Conservation (phyloP, 768 basidiomycete species). For the Lentinula aciculospora region DNA sequence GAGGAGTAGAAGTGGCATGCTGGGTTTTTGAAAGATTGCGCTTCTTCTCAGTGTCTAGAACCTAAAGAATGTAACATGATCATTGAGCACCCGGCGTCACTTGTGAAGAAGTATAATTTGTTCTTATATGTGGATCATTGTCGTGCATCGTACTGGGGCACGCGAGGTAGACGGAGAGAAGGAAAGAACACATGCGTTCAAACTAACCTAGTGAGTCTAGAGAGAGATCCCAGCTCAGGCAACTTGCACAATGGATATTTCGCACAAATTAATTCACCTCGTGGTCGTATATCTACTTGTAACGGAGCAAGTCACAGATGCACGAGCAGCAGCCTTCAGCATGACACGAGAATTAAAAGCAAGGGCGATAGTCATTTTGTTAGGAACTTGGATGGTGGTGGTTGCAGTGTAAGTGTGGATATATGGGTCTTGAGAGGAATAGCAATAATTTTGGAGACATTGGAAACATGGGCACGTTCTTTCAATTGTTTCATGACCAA, state of each 20-base stretch:
- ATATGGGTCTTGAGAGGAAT: no score
- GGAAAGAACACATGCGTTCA: background rate
- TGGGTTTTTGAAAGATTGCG: conserved; percentile 2
- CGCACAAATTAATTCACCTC: background rate
- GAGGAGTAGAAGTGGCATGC: conserved; percentile 2
- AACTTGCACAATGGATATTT: background rate
- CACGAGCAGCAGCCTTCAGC: background rate
- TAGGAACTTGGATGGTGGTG: background rate
- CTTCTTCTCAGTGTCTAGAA: conserved; percentile 4
- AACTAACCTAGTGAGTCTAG: background rate
- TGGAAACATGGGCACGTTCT: no score
- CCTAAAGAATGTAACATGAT: background rate
- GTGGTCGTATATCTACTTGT: background rate
- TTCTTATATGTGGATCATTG: conserved; percentile 3
- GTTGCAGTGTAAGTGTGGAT: background rate
- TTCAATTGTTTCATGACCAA: no score
- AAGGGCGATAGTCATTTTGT: background rate
- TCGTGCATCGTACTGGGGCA: conserved; percentile 6
- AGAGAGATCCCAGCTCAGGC: background rate
- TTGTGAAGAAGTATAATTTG: background rate
- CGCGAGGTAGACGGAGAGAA: background rate
- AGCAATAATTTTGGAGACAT: background rate
- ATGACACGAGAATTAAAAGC: background rate
- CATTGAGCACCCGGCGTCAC: background rate
- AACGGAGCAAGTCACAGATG: background rate